Evolutionary conservation across 495 filamentous ascomycete species (phyloP), one percentile per base, ranked within the genome.

Genomic region (Hypoxylon cercidicola): DNA sequence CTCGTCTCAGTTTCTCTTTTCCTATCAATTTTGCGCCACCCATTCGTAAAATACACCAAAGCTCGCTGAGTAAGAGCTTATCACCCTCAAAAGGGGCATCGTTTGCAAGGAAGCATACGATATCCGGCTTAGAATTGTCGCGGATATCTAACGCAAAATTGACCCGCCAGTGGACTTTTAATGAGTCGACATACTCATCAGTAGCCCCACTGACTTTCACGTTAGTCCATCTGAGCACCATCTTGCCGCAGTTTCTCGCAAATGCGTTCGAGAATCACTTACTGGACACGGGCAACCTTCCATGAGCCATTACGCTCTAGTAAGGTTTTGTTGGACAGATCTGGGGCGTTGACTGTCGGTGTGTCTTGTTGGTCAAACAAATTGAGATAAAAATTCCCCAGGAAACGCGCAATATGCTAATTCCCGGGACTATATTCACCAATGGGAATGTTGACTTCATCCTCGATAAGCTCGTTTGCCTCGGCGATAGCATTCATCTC

Each of bases 81-180:
- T 50, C 30, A 37, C 35, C 47, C 28, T 35, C 28, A 2, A 50
- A 20, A 5, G 47, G 4, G 47, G 28, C 30, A 7, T 50, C 47
- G 16, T 50, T 50, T 34, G 30, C 47, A 37, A 50, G 25, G 8
- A 50, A 50, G 30, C 47, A 50, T 34, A 50, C 30, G 47, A 50
- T 21, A 50, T 50, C 47, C 19, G 47, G 47, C 47, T 18, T 34
- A 20, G 47, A 50, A 20, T 50, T 50, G 30, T 50, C 28, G 19
- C 30, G 47, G 47, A 34, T 50, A 19, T 50, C 1, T 50, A 50
- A 34, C 12, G 30, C 19, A 50, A 34, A 34, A 50, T 35, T 37
- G 30, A n/a, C 25, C 11, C 47, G 47, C 30, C 30, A 47, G 45
- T 47, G 45, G 12, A 47, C 15, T 11, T 47, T 47, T 47, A 8